Conservation (phyloP, 495 filamentous ascomycete genomes). For the Aspergillus taichungensis region DNA sequence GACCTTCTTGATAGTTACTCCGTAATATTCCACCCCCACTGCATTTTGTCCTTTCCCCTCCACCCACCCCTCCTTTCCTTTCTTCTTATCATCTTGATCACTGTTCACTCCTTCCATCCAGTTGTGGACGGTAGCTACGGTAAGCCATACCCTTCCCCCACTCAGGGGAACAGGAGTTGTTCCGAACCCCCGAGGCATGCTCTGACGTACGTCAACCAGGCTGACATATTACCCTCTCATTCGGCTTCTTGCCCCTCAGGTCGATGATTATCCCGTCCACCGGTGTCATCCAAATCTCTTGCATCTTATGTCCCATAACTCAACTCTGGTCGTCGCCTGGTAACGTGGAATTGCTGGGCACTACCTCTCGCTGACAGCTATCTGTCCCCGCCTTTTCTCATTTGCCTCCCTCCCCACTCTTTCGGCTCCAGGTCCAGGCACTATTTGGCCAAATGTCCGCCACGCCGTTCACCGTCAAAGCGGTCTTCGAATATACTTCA, state of each 20-base stretch:
- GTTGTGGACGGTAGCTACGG: too few species aligned
- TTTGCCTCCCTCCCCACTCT: constrained; percentile 14
- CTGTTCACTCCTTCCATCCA: constrained; percentile 6
- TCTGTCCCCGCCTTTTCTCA: constrained; percentile 12
- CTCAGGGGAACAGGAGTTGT: too few species aligned
- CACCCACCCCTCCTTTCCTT: constrained; percentile 7
- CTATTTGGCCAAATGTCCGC: constrained; percentile 52
- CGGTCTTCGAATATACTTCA: constrained; percentile 87
- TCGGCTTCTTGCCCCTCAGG: constrained; percentile 2
- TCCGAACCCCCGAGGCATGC: neutral
- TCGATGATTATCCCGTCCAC: constrained; percentile 3
- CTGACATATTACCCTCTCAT: constrained; percentile 14
- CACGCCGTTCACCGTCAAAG: constrained; percentile 87
- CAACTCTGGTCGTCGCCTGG: constrained; percentile 1
- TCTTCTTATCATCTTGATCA: constrained; percentile 4
- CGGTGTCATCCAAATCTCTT: constrained; percentile 3
- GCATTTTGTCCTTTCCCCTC: constrained; percentile 5
- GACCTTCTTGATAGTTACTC: too few species aligned
- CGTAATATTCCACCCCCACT: too few species aligned
- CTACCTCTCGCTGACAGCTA: constrained; percentile 1
- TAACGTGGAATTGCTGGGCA: constrained; percentile 2
- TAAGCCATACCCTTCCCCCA: too few species aligned
- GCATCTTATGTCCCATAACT: constrained; percentile 4
- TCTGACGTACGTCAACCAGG: constrained; percentile 13
- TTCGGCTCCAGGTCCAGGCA: constrained; percentile 15